Evolutionary conservation across 345 rosid species (phyloP).

Genomic region (Ailanthus altissimus): DNA sequence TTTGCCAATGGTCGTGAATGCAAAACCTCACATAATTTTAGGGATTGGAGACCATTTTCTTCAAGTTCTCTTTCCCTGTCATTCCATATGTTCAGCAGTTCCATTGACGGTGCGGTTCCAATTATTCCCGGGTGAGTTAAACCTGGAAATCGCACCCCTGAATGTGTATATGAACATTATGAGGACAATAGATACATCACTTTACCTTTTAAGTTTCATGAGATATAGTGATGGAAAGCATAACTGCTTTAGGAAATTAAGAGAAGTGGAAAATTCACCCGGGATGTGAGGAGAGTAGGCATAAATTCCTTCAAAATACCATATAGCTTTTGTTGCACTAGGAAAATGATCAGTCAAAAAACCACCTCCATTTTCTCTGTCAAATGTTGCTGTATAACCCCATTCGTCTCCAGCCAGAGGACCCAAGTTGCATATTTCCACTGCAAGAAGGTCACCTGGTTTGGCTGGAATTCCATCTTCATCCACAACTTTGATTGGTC

Average conservation of each 20-base stretch:
- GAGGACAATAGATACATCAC: neutral
- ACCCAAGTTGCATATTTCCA: slow-evolving; percentile 86
- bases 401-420: slow-evolving; percentile 90
- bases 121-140: slow-evolving; percentile 85
- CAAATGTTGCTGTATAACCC: slow-evolving; percentile 79
- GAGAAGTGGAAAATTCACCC: slow-evolving; percentile 38
- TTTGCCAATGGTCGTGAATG: slow-evolving; percentile 78
- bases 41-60: slow-evolving; percentile 53
- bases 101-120: slow-evolving; percentile 87
- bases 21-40: slow-evolving; percentile 73
- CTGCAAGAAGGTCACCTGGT: slow-evolving; percentile 79
- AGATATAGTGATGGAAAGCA: neutral
- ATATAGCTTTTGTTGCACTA: slow-evolving; percentile 84
- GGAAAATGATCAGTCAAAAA: slow-evolving; percentile 93
- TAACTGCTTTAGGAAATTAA: neutral
- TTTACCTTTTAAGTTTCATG: neutral
- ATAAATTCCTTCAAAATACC: slow-evolving; percentile 91
- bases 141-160: slow-evolving; percentile 89
- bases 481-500: slow-evolving; percentile 71
- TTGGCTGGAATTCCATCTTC: slow-evolving; percentile 63
- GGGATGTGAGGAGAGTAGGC: slow-evolving; percentile 90
- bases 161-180: slow-evolving; percentile 16
- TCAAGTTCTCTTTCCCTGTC: slow-evolving; percentile 72
- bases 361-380: slow-evolving; percentile 91
- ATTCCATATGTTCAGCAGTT: slow-evolving; percentile 78